Base-by-base conservation (phyloP, 2,329 filamentous ascomycete genomes). In the Ophiosphaerella narmari region DNA sequence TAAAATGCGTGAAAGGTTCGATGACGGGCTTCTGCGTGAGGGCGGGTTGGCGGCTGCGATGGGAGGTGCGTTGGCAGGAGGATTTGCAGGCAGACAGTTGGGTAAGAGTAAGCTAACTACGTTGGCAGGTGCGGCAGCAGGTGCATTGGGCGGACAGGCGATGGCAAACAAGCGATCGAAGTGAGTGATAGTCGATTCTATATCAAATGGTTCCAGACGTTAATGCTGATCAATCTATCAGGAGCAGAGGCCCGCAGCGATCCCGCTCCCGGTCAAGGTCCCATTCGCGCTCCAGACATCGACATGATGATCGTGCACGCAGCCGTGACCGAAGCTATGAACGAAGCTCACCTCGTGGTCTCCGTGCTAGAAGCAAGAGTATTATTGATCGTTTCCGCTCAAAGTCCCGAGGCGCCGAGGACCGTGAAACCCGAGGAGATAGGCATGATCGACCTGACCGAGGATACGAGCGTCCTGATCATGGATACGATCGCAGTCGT, bases 21-120 rank as follows among this genome's bases (percentile, higher is more conserved):
- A 71, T 39, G 57, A 58, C 41, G 62, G 72, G 53, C 67, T 70
- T 49, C 36, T 65, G 53, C 62, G 64, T 32, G 68, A 71, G 26
- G 65, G 62, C 51, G 61, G 61, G 49, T 52, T 72, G 55, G 67
- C 67, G 39, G 70, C 71, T 57, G 66, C 66, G 47, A 60, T 70
- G 60, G 69, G 63, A 65, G 71, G 71, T 70, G 71, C 70, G 66
- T 70, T 74, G 59, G 71, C 66, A 37, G 71, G 71, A 50, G 71
- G 70, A 41, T 48, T 74, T 45, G 66, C 67, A 23, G 70, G 68
- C 32, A 67, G 61, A 38, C 52, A 60, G 47, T 44, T 70, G 42
- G 68, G 68, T 38, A 64, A 68, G 43, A 65, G 67, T 50, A 68
- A 60, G 58, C 67, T 74, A 55, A 71, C 69, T 37, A 68, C 69